Conservation (phyloP, 805 yeast genomes). For the Ogataea siamensis region DNA sequence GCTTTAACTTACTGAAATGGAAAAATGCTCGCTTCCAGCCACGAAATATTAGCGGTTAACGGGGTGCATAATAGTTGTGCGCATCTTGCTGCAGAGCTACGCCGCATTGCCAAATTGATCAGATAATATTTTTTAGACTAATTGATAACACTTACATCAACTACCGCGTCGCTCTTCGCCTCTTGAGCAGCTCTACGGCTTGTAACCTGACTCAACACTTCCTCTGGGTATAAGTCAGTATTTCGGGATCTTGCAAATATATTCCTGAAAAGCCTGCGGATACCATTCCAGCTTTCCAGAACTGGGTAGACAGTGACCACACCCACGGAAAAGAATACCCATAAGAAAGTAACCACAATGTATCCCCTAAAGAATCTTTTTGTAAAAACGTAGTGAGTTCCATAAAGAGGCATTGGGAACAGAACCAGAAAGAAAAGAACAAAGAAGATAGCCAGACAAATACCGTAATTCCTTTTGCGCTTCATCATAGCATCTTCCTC, state of each 20-base stretch:
- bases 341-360: conserved; percentile 37
- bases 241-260: conserved; percentile 1
- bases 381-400: conserved; percentile 39
- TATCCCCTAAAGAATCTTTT: conserved; percentile 39
- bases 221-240: conserved; percentile 8
- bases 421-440: conserved; percentile 31
- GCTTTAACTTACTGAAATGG: too few relatives aligned
- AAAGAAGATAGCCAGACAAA: conserved; percentile 27
- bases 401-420: conserved; percentile 41
- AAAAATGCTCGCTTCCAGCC: too few relatives aligned
- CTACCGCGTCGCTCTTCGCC: conserved; percentile 2
- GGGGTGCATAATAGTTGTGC: too few relatives aligned
- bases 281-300: conserved; percentile 38
- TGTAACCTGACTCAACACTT: conserved; percentile 6
- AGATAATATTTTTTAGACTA: not conserved
- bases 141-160: not conserved
- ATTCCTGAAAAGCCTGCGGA: conserved; percentile 10
- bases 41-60: too few relatives aligned
- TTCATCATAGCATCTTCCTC: conserved; percentile 25
- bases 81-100: too few relatives aligned
- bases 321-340: conserved; percentile 38
- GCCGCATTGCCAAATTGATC: too few relatives aligned
- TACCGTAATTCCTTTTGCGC: conserved; percentile 30
- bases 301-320: conserved; percentile 48
- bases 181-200: conserved; percentile 1